A percentile compares a stretch with the other conserved stretches of the same genome.
phyloP scores from a whole-genome alignment of 805 yeast species.

The Candida succiphila region DNA sequence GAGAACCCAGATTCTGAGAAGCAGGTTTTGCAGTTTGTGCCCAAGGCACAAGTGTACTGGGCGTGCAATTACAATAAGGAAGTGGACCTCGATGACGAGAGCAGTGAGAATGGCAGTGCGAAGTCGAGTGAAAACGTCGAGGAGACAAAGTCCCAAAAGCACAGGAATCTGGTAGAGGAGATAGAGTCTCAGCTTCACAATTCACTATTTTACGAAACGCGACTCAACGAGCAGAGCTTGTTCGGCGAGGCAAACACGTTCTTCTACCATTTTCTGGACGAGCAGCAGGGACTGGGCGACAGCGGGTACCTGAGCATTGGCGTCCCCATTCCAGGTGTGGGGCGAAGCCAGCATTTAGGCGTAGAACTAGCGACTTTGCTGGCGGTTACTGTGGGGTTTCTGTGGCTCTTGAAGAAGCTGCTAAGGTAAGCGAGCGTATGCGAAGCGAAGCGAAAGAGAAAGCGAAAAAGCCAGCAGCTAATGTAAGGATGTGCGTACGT shows the following conservation, averaged over 20 bases:
- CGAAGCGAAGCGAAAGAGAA: no score
- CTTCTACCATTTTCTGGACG: slow-evolving; percentile 8
- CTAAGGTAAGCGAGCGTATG: no score
- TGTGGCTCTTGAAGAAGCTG: slow-evolving; percentile 4
- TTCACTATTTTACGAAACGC: slow-evolving; percentile 14
- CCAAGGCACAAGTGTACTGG: slow-evolving; percentile 18
- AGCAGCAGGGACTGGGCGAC: not conserved
- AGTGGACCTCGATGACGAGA: no score
- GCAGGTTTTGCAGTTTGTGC: slow-evolving; percentile 4
- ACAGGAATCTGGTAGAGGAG: no score
- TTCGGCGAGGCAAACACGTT: not conserved
- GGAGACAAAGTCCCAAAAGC: no score
- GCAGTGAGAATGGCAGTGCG: no score
- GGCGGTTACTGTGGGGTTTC: slow-evolving; percentile 2
- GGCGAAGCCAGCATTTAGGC: no score
- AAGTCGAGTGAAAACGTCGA: not conserved
- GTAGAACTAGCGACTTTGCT: slow-evolving; percentile 9
- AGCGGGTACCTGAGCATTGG: slow-evolving; percentile 4
- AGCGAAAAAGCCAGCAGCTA: no score
- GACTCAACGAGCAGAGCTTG: slow-evolving; percentile 11
- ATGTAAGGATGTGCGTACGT: no score
- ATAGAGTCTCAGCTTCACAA: slow-evolving; percentile 4
- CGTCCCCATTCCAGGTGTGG: slow-evolving; percentile 10
- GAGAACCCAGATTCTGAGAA: slow-evolving; percentile 12
- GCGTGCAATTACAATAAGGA: slow-evolving; percentile 8